Evolutionary conservation across 139 green algal genomes (phyloP), one percentile per base, ranked within the genome.

Genomic region (Volvox reticuliferus): DNA sequence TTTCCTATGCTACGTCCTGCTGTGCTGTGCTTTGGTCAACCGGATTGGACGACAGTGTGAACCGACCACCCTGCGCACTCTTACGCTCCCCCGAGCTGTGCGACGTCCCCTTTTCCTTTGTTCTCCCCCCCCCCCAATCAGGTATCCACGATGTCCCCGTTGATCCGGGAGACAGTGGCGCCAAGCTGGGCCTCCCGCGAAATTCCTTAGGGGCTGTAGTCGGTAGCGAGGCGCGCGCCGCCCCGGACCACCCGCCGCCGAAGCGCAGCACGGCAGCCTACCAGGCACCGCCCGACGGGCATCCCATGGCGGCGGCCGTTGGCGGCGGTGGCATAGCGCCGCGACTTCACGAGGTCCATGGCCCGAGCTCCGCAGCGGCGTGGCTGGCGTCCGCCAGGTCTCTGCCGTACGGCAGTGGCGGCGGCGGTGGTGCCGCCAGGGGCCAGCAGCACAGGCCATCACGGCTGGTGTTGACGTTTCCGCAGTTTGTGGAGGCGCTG

Each of bases 401-500:
- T 2, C 19, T 89, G 69, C 84, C 84, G 28, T 88, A 88, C 83
- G 67, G n/a, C 36, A 3, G 9, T 50, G 84, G 21, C 84, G 55
- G 32, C 30, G 86, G 35, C n/a, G 26, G 30, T 67, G 83, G 33
- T 20, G 22, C 22, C 24, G 67, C 36, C 17, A 32, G 37, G 37
- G 68, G 24, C 5, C 83, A 88, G 81, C 83, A 88, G 84, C 91
- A 93, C 91, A 77, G 91, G 13, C 28, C 82, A 6, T 61, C 91
- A 20, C 82, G 84, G 12, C 91, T 88, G 21, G 86, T 69, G 44
- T 77, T 94, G 22, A 94, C 73, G 19, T 94, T 94, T 62, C 82
- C 78, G 1, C 88, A 92, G 82, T 94, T 94, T 35, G 33, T 94
- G 73, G 91, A 94, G 83, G 91, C 91, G 13, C 33, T 94, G 37